phyloP scores from a whole-genome alignment of 257 asterid species.

The Jacaranda mimosifolia region DNA sequence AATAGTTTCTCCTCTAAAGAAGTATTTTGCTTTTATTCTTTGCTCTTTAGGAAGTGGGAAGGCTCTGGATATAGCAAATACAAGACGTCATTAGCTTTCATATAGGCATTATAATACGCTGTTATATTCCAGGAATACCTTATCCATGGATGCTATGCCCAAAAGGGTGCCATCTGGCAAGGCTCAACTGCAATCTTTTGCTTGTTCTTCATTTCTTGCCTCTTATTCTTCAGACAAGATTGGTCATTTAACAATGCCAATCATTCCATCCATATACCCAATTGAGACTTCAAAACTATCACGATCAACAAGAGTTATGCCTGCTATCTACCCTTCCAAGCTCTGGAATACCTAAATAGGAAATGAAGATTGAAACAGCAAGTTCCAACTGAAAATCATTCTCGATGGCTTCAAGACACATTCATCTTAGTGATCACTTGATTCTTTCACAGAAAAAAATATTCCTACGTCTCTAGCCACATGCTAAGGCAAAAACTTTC shows the following conservation, averaged over 20 bases:
- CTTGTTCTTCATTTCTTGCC: neutral
- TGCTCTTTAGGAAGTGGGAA: neutral
- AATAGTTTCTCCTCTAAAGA: too few species aligned
- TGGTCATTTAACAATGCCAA: neutral
- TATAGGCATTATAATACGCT: neutral
- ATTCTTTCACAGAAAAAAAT: too few species aligned
- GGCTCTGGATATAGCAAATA: neutral
- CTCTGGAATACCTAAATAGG: constrained; percentile 5
- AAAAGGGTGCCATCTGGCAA: neutral
- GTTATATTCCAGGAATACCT: constrained; percentile 12
- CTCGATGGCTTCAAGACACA: too few species aligned
- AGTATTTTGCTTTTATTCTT: too few species aligned
- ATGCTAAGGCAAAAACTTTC: neutral
- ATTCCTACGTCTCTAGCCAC: too few species aligned
- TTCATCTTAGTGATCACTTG: too few species aligned
- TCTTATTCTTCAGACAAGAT: neutral
- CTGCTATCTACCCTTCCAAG: neutral
- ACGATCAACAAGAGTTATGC: neutral
- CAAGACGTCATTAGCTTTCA: neutral
- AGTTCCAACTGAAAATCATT: too few species aligned
- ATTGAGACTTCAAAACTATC: constrained; percentile 1
- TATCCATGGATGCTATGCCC: neutral
- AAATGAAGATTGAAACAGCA: neutral
- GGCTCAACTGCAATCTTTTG: constrained; percentile 4
- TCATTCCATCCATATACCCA: neutral